These are phyloP conservation scores for Hericium rajendrae DNA, from an alignment of 768 basidiomycete species.

Conservation along the genomic window DNA sequence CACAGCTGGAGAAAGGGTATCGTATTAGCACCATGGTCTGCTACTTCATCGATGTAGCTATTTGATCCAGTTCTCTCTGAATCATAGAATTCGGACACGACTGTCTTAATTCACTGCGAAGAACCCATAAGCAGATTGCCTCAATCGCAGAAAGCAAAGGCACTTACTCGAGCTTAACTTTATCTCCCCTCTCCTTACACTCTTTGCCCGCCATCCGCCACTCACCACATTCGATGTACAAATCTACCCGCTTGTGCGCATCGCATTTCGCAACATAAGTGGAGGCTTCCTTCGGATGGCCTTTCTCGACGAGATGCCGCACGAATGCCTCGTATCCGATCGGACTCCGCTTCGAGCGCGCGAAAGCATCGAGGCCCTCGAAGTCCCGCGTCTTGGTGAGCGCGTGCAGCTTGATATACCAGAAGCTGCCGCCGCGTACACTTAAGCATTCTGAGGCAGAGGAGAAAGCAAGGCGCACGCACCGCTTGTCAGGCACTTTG, in stretches of 20 bases:
- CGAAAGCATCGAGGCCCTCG: slow-evolving; percentile 76
- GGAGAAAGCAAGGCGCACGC: slow-evolving; percentile 12
- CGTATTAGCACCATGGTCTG: not conserved
- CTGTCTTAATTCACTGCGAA: slow-evolving; percentile 53
- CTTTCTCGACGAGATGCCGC: slow-evolving; percentile 63
- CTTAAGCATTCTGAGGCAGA: not conserved
- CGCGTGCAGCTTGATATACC: slow-evolving; percentile 85
- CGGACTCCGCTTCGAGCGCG: slow-evolving; percentile 81
- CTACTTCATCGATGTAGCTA: slow-evolving; percentile 60
- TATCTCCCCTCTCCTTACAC: slow-evolving; percentile 85
- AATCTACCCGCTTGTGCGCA: slow-evolving; percentile 66
- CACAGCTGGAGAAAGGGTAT: not conserved
- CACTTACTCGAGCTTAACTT: slow-evolving; percentile 72
- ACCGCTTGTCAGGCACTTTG: slow-evolving; percentile 94
- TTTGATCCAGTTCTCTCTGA: slow-evolving; percentile 64
- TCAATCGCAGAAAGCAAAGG: not conserved
- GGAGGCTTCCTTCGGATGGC: slow-evolving; percentile 67
- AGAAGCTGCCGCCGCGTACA: slow-evolving; percentile 50
- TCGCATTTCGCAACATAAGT: slow-evolving; percentile 80
- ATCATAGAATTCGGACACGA: slow-evolving; percentile 76
- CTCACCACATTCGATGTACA: slow-evolving; percentile 86
- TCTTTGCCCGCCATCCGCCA: slow-evolving; percentile 84
- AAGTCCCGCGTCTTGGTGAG: slow-evolving; percentile 76
- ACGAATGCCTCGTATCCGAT: slow-evolving; percentile 95
- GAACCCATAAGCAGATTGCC: slow-evolving; percentile 5